Evolutionary conservation across 495 filamentous ascomycete species (phyloP).

Genomic region (Annulohypoxylon bovei): DNA sequence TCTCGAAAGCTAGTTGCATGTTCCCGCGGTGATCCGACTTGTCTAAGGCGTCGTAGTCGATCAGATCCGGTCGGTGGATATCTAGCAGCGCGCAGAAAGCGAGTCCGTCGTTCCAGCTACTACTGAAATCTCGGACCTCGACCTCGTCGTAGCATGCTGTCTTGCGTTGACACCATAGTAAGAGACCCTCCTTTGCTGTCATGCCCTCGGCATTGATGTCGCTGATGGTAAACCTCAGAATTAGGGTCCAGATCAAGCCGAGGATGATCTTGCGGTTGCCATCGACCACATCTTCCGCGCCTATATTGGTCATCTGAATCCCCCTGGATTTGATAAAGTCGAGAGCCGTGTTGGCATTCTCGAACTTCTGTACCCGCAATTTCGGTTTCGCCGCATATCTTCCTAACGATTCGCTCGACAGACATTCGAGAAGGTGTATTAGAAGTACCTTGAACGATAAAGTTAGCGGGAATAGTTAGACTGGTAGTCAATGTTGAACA

Average conservation of each 20-base stretch:
- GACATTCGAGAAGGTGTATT: constrained; percentile 95
- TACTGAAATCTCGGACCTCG: constrained; percentile 90
- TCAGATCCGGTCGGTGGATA: constrained; percentile 95
- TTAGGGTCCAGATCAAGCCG: constrained; percentile 96
- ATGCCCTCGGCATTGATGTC: constrained; percentile 98
- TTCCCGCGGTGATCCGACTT: constrained; percentile 95
- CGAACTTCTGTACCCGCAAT: constrained; percentile 94
- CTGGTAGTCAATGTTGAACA: constrained; percentile 46
- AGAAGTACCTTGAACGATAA: constrained; percentile 74
- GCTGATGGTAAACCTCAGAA: constrained; percentile 96
- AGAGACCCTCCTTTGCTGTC: constrained; percentile 94
- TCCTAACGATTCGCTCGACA: constrained; percentile 91
- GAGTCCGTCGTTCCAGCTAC: constrained; percentile 95
- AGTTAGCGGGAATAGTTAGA: constrained; percentile 3
- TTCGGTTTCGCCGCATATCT: constrained; percentile 96
- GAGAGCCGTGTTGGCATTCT: constrained; percentile 96
- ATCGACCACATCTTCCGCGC: constrained; percentile 97
- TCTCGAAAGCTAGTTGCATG: constrained; percentile 96
- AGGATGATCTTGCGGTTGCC: constrained; percentile 98
- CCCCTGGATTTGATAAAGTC: constrained; percentile 90
- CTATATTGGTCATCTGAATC: constrained; percentile 98
- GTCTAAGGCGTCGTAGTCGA: constrained; percentile 93
- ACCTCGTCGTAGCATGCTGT: constrained; percentile 98
- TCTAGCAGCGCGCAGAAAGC: constrained; percentile 97
- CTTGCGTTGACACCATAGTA: constrained; percentile 98